Base-by-base conservation (phyloP, 257 asterid species). In the Asclepias syriaca region DNA sequence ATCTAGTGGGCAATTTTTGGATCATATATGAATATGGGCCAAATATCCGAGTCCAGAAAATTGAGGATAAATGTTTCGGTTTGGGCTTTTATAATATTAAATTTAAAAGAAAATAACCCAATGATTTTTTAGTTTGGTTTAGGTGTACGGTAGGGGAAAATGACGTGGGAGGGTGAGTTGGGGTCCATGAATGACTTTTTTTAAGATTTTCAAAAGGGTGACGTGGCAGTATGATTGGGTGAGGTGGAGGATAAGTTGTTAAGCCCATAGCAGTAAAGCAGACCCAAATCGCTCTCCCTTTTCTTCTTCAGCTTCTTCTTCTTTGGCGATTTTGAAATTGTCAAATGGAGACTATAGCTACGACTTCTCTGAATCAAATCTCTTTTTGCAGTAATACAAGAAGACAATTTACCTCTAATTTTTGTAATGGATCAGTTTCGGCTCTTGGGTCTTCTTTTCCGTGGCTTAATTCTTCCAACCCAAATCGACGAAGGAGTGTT, bases 181-280 rank as follows among this genome's bases (percentile, higher is more conserved):
- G 86, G 81, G 13, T 65, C 83, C 46, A 22, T 1, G 3, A 13
- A 43, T 4, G 50, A 27, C 21, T 53, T 72, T 68, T 75, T 68
- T 75, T 59, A 10, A 72, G 43, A 37, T 74, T 72, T 65, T 72
- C 53, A 73, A 40, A 18, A 14, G 63, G 76, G 34, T 68, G 78
- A 75, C 73, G 21, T 65, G 79, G 67, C 50, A 58, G 14, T 16
- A 34, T 32, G 7, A 24, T 69, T 56, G 18, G 53, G 48, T 77
- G 85, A 77, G 22, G 46, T 79, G 83, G 85, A 77, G 83, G 89
- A 85, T 85, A 85, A 84, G 83, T 60, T 70, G 77, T 72, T 76
- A 75, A 64, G 51, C 61, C 65, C 72, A 55, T 19, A 12, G 27
- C 59, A 19, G 24, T 1, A 19, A 6, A 19, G 66, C 63, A 53